Evolutionary conservation across 371 early-diverging fungal genomes (phyloP).

Genomic region (Mortierella sp.): DNA sequence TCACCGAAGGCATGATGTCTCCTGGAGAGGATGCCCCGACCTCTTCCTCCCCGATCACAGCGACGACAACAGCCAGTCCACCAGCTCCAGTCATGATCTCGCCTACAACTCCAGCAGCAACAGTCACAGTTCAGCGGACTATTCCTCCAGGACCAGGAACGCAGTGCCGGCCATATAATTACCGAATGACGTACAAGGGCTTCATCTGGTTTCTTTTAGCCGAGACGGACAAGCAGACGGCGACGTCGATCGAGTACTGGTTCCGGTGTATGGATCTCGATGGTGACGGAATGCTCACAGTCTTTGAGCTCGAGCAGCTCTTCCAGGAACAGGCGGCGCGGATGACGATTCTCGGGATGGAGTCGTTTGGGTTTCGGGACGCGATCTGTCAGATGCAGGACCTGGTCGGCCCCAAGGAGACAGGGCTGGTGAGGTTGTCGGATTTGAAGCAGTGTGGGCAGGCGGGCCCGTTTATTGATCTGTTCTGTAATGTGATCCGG

Average conservation of each 20-base stretch:
- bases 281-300: conserved; percentile 86
- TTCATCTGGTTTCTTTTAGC: conserved; percentile 86
- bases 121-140: conserved; percentile 6
- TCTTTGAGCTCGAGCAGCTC: conserved; percentile 89
- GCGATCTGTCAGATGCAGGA: conserved; percentile 83
- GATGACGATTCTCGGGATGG: conserved; percentile 76
- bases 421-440: conserved; percentile 67
- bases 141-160: conserved; percentile 34
- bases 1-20: not conserved
- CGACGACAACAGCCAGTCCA: conserved; percentile 33
- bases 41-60: conserved; percentile 8
- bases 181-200: conserved; percentile 62
- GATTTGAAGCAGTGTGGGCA: conserved; percentile 74
- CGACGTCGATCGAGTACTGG: conserved; percentile 92
- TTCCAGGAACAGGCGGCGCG: conserved; percentile 85
- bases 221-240: conserved; percentile 86
- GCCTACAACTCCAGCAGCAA: not conserved
- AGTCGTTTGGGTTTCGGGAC: conserved; percentile 74
- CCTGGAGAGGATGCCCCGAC: not conserved
- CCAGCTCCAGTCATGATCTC: not conserved
- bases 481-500: conserved; percentile 77
- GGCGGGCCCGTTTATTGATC: conserved; percentile 76
- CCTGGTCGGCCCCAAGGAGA: conserved; percentile 70
- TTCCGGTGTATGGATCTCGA: conserved; percentile 93
- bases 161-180: conserved; percentile 40